Base-by-base conservation (phyloP, 768 basidiomycete genomes). In the Suillus subaureus region DNA sequence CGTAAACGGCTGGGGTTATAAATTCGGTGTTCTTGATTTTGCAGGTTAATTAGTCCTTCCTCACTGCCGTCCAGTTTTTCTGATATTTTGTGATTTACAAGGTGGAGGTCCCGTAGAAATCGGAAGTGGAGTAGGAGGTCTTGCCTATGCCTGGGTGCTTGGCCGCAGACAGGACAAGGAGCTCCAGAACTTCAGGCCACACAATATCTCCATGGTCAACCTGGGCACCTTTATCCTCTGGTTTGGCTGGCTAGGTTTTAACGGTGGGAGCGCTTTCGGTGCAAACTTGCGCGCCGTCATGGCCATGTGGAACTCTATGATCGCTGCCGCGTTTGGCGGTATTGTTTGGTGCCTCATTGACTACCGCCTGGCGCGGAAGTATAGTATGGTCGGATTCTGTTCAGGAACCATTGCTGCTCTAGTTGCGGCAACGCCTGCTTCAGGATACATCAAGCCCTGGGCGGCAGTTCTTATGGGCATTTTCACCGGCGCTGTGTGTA, bases 371-470 rank as follows among this genome's bases (percentile, higher is more conserved):
- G 91, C 93, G 74, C 81, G 87, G 61, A 92, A 93, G 76, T 94
- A 86, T 83, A 92, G 87, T 42, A 94, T 94, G 85, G 93, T 97
- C 70, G 93, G 94, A 42, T 91, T 97, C 76, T 97, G 96, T 78
- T 78, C 87, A 0, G 95, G 95, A n/a, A 93, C 93, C 33, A 92
- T 97, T 67, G 90, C 92, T 23, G 94, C 93, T 52, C 84, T 94
- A 56, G 93, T 96, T 61, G 92, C 92, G 40, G 93, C 93, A 54
- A 96, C 94, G 23, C 94, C 96, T 11, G 90, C 92, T 9, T 90
- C 91, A 12, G 95, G 96, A 39, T 96, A 80, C 76, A 81, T 97
- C 52, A 87, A 87, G 28, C 83, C 90, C 4, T 93, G 94, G 86
- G 85, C 89, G 0, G 84, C 93, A 42, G 81, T 96, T 33, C 80